Evolutionary conservation across 1,139 yeast species (phyloP), one percentile per base, ranked within the genome.

Genomic region (Suhomyces choctaworum): DNA sequence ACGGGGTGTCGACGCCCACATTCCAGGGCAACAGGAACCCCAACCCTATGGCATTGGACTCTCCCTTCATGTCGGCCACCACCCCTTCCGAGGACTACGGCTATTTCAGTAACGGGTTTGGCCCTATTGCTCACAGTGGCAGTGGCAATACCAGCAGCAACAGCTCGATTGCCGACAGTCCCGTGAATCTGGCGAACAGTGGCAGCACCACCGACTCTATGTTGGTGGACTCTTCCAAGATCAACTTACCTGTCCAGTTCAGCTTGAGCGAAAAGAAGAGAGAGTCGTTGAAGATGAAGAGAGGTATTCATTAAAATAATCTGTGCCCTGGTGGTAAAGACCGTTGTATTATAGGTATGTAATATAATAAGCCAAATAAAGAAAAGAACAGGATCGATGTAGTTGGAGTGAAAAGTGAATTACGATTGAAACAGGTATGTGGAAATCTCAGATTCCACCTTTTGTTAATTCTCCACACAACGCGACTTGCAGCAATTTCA

Each of bases 181-280:
- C 54, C 7, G 47, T 39, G 13, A 43, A 32, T 9, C 37, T 14
- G 17, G 26, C 30, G 32, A 26, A 32, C 20, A 40, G 51, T 21
- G 37, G 43, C 40, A 34, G 27, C 22, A 38, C 43, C 40, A 33
- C 32, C 22, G 40, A 40, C 17, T n/a, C n/a, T n/a, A 34, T 37
- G 34, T 26, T 42, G 27, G 36, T 31, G 5, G 52, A 45, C 36
- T 40, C 51, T 15, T 31, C 50, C n/a, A 40, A 36, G 32, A 53
- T 60, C 23, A 53, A 49, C 35, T 46, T 64, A 32, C 66, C 67
- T 9, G 41, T 54, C 14, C 63, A 61, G 37, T 54, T 60, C 32
- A 64, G 65, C 33, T 55, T 70, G 39, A 67, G 73, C 48, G 76
- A 70, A 40, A 70, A 69, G 54, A 70, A 70, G 55, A 58, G 76